Conservation (phyloP, 1,284 basidiomycete species). For the Microbotryum scabiosae region DNA sequence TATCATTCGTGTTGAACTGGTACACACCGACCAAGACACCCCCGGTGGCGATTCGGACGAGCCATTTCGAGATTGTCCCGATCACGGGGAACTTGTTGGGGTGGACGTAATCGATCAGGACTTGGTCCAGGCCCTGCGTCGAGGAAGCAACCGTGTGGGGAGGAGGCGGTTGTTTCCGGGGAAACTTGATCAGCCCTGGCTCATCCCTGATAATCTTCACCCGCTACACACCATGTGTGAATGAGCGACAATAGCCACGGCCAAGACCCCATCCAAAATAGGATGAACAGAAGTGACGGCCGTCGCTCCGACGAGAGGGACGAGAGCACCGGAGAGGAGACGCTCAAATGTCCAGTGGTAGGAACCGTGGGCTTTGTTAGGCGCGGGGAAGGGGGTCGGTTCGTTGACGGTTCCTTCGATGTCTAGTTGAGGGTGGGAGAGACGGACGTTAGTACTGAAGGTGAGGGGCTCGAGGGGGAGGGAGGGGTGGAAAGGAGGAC, state of each 20-base stretch:
- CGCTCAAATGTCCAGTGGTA: slow-evolving; percentile 99
- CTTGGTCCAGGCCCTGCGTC: slow-evolving; percentile 40
- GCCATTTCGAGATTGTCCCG: slow-evolving; percentile 64
- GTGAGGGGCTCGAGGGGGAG: background rate
- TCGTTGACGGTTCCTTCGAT: slow-evolving; percentile 93
- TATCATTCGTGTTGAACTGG: slow-evolving; percentile 94
- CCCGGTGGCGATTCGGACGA: slow-evolving; percentile 65
- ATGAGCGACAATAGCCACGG: slow-evolving; percentile 79
- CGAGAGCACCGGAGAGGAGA: slow-evolving; percentile 71
- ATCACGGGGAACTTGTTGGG: slow-evolving; percentile 80
- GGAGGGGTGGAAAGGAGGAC: background rate
- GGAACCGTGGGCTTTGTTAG: slow-evolving; percentile 70
- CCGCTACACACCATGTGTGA: slow-evolving; percentile 71
- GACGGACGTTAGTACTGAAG: background rate
- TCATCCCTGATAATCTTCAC: too few species aligned
- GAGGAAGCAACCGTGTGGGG: too few species aligned
- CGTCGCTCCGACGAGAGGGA: slow-evolving; percentile 61
- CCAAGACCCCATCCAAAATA: slow-evolving; percentile 78
- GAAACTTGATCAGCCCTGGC: background rate
- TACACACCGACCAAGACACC: slow-evolving; percentile 86
- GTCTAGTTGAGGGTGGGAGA: slow-evolving; percentile 48
- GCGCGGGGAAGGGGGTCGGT: slow-evolving; percentile 69
- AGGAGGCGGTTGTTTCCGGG: too few species aligned
- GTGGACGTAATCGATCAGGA: slow-evolving; percentile 73
- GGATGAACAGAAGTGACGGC: slow-evolving; percentile 49